Percentiles rank a stretch among this genome's conserved stretches.
Evolutionary conservation across 768 basidiomycete species (phyloP).

Genomic region (Mycena amicta): DNA sequence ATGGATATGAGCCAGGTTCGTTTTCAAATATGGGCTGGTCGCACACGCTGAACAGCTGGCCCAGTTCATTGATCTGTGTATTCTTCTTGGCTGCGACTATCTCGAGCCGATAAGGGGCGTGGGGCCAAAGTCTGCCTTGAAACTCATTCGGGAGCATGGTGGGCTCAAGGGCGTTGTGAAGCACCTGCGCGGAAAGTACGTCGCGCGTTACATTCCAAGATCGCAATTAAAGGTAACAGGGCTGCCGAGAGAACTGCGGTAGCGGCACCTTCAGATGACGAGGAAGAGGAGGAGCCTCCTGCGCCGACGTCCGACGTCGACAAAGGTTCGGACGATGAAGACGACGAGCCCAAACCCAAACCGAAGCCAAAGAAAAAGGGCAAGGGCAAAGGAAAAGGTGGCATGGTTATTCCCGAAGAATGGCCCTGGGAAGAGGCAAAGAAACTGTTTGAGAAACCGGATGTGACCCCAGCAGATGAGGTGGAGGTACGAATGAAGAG

Average conservation of each 20-base stretch:
- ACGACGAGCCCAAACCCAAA: constrained; percentile 30
- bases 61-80: constrained; percentile 95
- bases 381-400: constrained; percentile 73
- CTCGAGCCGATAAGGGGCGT: constrained; percentile 98
- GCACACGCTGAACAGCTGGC: too few species aligned
- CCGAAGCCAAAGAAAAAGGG: constrained; percentile 45
- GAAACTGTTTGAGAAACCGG: constrained; percentile 85
- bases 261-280: constrained; percentile 27
- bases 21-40: too few species aligned
- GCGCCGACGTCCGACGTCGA: constrained; percentile 51
- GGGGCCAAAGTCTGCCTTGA: constrained; percentile 93
- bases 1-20: constrained; percentile 90
- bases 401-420: constrained; percentile 83
- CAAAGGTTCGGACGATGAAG: constrained; percentile 37
- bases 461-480: constrained; percentile 84
- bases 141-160: constrained; percentile 84
- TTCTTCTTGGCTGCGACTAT: constrained; percentile 97
- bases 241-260: constrained; percentile 44
- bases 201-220: not conserved
- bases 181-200: constrained; percentile 78
- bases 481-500: constrained; percentile 61
- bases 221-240: constrained; percentile 36
- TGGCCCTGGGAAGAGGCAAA: constrained; percentile 99
- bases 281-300: constrained; percentile 42
- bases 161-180: constrained; percentile 72